These are phyloP conservation scores for Tolypocladium cylindrosporum DNA, from an alignment of 2,329 filamentous ascomycete genomes.

Conservation along the genomic window DNA sequence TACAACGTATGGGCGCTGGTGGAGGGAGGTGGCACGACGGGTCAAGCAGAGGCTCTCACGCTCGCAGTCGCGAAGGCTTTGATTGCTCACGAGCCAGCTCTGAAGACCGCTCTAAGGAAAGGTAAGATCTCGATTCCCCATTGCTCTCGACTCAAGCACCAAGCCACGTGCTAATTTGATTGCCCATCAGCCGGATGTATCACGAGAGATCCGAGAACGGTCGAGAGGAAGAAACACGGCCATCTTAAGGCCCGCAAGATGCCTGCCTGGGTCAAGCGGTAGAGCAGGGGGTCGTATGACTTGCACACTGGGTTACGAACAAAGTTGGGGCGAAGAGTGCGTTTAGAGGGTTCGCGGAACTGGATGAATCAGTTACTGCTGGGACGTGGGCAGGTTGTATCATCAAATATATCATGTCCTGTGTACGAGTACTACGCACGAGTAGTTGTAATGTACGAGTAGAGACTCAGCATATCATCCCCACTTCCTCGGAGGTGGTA, in stretches of 20 bases:
- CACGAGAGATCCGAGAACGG: constrained; percentile 79
- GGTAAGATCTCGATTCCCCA: constrained; percentile 49
- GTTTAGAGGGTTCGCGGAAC: neutral
- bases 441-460: neutral
- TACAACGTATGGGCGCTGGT: constrained; percentile 92
- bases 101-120: constrained; percentile 80
- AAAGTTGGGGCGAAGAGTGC: neutral
- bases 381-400: neutral
- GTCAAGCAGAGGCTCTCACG: constrained; percentile 90
- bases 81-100: constrained; percentile 78
- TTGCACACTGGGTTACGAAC: neutral
- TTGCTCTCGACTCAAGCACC: neutral
- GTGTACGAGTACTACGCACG: neutral
- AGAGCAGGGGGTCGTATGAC: constrained; percentile 10
- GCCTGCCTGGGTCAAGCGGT: constrained; percentile 93
- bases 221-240: constrained; percentile 97
- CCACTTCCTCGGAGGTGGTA: neutral
- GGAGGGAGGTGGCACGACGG: constrained; percentile 80
- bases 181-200: constrained; percentile 69
- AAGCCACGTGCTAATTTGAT: constrained; percentile 1
- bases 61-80: constrained; percentile 82
- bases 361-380: neutral
- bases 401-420: neutral
- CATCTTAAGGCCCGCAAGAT: constrained; percentile 96
- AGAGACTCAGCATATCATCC: neutral